phyloP scores from a whole-genome alignment of 1,284 basidiomycete genomes.

The Cryptococcus sp. region DNA sequence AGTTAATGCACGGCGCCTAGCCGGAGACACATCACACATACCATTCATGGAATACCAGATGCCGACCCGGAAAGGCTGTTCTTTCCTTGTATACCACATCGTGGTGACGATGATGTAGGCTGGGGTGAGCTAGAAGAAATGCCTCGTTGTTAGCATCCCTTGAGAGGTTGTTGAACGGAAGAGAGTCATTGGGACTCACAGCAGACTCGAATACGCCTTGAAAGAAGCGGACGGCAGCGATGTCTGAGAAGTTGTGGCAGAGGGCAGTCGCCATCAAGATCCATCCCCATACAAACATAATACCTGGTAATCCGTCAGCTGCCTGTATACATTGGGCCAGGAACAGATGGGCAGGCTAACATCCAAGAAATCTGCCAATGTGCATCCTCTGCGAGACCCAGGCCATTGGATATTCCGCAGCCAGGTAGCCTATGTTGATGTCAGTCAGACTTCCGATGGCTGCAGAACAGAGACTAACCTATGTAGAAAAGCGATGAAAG shows the following conservation, averaged over 20 bases:
- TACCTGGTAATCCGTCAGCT: background rate
- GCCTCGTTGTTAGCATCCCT: too few relatives aligned
- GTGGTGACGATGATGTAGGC: slow-evolving; percentile 10
- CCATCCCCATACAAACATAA: slow-evolving; percentile 10
- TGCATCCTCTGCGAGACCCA: slow-evolving; percentile 6
- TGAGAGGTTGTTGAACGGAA: slow-evolving; percentile 52
- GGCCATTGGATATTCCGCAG: slow-evolving; percentile 6
- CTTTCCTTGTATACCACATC: slow-evolving; percentile 30
- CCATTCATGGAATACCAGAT: slow-evolving; percentile 39
- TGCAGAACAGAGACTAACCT: background rate
- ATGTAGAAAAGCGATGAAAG: slow-evolving; percentile 9
- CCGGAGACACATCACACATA: background rate
- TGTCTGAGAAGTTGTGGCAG: slow-evolving; percentile 14
- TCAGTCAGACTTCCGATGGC: background rate
- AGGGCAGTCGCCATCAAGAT: slow-evolving; percentile 15
- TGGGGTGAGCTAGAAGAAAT: background rate
- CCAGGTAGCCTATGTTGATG: slow-evolving; percentile 3
- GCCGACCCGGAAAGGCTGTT: slow-evolving; percentile 34
- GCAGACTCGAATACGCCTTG: slow-evolving; percentile 21
- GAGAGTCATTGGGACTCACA: slow-evolving; percentile 49
- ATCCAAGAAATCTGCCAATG: slow-evolving; percentile 5
- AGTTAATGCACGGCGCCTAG: too few relatives aligned
- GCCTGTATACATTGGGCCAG: background rate
- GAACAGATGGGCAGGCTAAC: background rate
- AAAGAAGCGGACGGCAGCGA: slow-evolving; percentile 17